Conservation (phyloP, 2,329 filamentous ascomycete genomes). For the Aquanectria penicillioides region DNA sequence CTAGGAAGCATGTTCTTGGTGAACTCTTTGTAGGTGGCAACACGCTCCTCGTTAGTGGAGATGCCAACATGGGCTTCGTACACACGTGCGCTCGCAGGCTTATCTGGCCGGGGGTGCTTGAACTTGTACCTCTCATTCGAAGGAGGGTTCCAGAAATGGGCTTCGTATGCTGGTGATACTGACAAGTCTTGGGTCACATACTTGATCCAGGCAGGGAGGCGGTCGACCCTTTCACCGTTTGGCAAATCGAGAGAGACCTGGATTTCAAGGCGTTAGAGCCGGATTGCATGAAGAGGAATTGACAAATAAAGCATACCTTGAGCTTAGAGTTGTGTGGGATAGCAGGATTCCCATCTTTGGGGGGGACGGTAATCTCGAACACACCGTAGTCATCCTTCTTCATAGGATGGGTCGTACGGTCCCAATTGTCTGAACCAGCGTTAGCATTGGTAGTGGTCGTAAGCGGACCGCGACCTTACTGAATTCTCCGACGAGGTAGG, state of each 20-base stretch:
- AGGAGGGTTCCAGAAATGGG: conserved; percentile 96
- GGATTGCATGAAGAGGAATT: not conserved
- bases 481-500: conserved; percentile 93
- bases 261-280: conserved; percentile 16
- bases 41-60: conserved; percentile 86
- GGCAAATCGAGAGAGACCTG: conserved; percentile 87
- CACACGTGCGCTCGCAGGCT: conserved; percentile 86
- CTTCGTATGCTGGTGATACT: conserved; percentile 93
- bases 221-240: conserved; percentile 82
- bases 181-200: conserved; percentile 93
- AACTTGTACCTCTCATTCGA: conserved; percentile 80
- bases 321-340: conserved; percentile 96
- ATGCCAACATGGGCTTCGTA: conserved; percentile 99
- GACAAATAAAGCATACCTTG: conserved; percentile 70
- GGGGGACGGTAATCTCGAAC: conserved; percentile 83
- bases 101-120: conserved; percentile 83
- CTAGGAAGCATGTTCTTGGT: conserved; percentile 90
- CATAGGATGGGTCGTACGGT: conserved; percentile 86
- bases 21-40: conserved; percentile 97
- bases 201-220: conserved; percentile 95
- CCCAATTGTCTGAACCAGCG: conserved; percentile 77
- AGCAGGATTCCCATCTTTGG: conserved; percentile 76
- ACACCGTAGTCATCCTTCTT: conserved; percentile 85
- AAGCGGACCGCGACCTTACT: conserved; percentile 64
- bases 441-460: conserved; percentile 38